A percentile compares a stretch with the other conserved stretches of the same genome.
Conservation (phyloP, 2,329 filamentous ascomycete genomes). For the Fusarium redolens region DNA sequence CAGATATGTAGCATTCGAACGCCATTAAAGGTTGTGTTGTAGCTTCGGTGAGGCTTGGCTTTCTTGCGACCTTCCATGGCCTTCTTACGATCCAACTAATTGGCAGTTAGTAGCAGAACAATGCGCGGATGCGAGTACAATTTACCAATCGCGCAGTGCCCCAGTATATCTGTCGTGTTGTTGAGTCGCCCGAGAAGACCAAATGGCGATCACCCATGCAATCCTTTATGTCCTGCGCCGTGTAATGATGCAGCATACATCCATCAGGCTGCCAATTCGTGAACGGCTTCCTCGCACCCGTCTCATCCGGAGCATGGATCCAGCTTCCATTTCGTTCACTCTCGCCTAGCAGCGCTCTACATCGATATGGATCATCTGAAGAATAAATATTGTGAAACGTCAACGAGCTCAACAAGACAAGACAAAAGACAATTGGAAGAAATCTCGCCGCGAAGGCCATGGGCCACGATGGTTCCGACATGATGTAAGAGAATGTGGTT, state of each 20-base stretch:
- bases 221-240: constrained; percentile 59
- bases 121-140: not conserved
- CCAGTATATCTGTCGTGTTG: constrained; percentile 70
- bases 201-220: constrained; percentile 65
- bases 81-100: constrained; percentile 39
- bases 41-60: constrained; percentile 27
- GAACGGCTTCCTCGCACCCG: constrained; percentile 49
- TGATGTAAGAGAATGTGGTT: constrained; percentile 1
- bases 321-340: constrained; percentile 60
- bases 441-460: constrained; percentile 23
- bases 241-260: constrained; percentile 69
- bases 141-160: constrained; percentile 53
- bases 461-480: constrained; percentile 19
- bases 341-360: constrained; percentile 55
- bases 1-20: constrained; percentile 67
- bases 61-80: constrained; percentile 19
- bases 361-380: constrained; percentile 62
- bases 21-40: constrained; percentile 55
- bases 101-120: not conserved
- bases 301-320: constrained; percentile 50
- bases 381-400: constrained; percentile 22
- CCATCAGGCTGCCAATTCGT: constrained; percentile 69
- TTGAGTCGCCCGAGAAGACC: constrained; percentile 72
- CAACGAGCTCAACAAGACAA: constrained; percentile 29
- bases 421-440: constrained; percentile 36